Percentiles rank a stretch among this genome's conserved stretches.
These are phyloP conservation scores for Pichia nakasei DNA, from an alignment of 805 yeast genomes.

Conservation along the genomic window DNA sequence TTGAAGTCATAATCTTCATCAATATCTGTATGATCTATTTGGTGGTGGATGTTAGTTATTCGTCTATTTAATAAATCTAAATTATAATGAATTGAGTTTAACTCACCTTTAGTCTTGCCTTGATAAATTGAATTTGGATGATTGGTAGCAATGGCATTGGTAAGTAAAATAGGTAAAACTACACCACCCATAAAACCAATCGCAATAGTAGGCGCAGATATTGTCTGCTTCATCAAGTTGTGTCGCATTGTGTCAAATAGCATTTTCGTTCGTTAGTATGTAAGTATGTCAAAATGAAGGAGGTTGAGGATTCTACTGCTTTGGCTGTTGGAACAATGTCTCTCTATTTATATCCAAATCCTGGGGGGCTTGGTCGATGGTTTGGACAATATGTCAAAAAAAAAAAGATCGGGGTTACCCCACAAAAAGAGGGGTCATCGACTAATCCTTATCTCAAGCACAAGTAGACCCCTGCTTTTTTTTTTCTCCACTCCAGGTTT, in stretches of 20 bases:
- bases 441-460: too few species aligned
- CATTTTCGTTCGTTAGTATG: slow-evolving; percentile 1
- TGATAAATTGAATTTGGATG: slow-evolving; percentile 5
- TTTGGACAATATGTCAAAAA: too few species aligned
- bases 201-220: slow-evolving; percentile 11
- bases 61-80: slow-evolving; percentile 8
- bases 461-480: too few species aligned
- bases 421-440: too few species aligned
- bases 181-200: slow-evolving; percentile 15
- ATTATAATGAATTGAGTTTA: slow-evolving; percentile 5
- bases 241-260: slow-evolving; percentile 9
- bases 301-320: too few species aligned
- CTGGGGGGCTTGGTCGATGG: too few species aligned
- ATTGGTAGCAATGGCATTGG: slow-evolving; percentile 7
- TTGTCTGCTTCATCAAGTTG: slow-evolving; percentile 6
- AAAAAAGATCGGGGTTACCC: too few species aligned
- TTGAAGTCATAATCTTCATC: slow-evolving; percentile 11
- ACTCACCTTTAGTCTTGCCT: slow-evolving; percentile 12
- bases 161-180: slow-evolving; percentile 11
- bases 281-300: too few species aligned
- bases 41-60: slow-evolving; percentile 12
- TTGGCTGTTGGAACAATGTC: too few species aligned
- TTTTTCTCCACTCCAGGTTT: too few species aligned
- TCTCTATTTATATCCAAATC: too few species aligned
- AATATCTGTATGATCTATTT: slow-evolving; percentile 10